Conservation (phyloP, 768 basidiomycete genomes). For the Panellus pusillus region DNA sequence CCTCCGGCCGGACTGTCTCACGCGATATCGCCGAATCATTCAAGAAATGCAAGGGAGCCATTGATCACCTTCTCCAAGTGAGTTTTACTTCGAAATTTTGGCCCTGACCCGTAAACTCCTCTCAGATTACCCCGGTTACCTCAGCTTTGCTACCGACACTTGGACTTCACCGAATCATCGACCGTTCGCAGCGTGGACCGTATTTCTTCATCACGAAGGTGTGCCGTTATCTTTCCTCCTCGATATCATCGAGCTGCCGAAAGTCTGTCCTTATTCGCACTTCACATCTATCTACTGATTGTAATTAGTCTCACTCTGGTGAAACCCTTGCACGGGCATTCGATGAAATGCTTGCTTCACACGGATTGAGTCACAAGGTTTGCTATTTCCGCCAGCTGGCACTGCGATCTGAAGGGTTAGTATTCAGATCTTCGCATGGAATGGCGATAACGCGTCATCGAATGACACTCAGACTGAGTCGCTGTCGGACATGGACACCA, state of each 20-base stretch:
- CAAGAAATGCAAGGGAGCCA: background rate
- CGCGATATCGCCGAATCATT: background rate
- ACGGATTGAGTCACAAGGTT: conserved; percentile 35
- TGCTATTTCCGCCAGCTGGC: too few relatives aligned
- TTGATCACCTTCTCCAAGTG: background rate
- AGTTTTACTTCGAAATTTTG: background rate
- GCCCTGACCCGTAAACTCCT: background rate
- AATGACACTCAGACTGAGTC: conserved; percentile 11
- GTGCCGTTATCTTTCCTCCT: conserved; percentile 28
- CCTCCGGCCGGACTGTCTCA: too few relatives aligned
- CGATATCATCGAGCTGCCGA: conserved; percentile 38
- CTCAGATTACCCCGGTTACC: background rate
- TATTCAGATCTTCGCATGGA: background rate
- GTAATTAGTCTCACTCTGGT: conserved; percentile 35
- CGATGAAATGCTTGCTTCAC: conserved; percentile 33
- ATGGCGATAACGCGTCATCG: conserved; percentile 13
- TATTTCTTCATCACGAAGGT: conserved; percentile 34
- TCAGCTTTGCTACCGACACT: background rate
- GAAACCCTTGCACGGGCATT: conserved; percentile 37
- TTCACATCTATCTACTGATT: too few relatives aligned
- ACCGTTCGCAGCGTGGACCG: conserved; percentile 28
- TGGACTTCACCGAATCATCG: too few relatives aligned
- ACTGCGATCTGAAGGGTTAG: too few relatives aligned
- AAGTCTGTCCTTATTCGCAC: conserved; percentile 18
- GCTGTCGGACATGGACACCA: background rate